Evolutionary conservation across 2,329 filamentous ascomycete species (phyloP).

Genomic region (Herpotrichia juniperi): DNA sequence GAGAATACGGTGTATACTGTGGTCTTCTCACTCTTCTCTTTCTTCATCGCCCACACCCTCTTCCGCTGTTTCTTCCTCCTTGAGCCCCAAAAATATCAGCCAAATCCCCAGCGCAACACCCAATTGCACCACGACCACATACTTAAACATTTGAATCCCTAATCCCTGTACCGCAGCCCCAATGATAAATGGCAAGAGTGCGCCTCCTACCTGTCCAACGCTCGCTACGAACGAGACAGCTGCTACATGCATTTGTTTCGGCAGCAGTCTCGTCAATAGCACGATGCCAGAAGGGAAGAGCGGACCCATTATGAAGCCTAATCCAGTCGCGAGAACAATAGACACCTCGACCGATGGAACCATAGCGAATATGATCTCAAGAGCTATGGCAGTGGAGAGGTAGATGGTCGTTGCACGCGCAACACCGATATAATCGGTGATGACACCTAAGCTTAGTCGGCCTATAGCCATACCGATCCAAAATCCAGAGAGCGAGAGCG

Average conservation of each 20-base stretch:
- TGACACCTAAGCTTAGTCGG: slow-evolving; percentile 33
- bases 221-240: slow-evolving; percentile 54
- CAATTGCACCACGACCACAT: slow-evolving; percentile 31
- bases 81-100: slow-evolving; percentile 14
- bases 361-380: slow-evolving; percentile 28
- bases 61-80: no score
- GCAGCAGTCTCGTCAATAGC: slow-evolving; percentile 45
- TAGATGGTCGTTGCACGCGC: slow-evolving; percentile 31
- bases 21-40: no score
- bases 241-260: slow-evolving; percentile 48
- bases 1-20: no score
- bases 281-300: slow-evolving; percentile 52
- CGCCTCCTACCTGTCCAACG: slow-evolving; percentile 53
- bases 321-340: slow-evolving; percentile 35
- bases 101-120: slow-evolving; percentile 28
- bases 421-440: slow-evolving; percentile 36
- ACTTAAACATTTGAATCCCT: slow-evolving; percentile 48
- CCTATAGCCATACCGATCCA: slow-evolving; percentile 54
- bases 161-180: slow-evolving; percentile 48
- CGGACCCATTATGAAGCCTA: slow-evolving; percentile 51
- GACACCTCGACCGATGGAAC: slow-evolving; percentile 27
- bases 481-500: slow-evolving; percentile 51
- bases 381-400: slow-evolving; percentile 23
- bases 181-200: slow-evolving; percentile 51
- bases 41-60: no score